A percentile compares a stretch with the other conserved stretches of the same genome.
Evolutionary conservation across 192 early-diverging fungal species (phyloP).

Genomic region (Linnemannia exigua): DNA sequence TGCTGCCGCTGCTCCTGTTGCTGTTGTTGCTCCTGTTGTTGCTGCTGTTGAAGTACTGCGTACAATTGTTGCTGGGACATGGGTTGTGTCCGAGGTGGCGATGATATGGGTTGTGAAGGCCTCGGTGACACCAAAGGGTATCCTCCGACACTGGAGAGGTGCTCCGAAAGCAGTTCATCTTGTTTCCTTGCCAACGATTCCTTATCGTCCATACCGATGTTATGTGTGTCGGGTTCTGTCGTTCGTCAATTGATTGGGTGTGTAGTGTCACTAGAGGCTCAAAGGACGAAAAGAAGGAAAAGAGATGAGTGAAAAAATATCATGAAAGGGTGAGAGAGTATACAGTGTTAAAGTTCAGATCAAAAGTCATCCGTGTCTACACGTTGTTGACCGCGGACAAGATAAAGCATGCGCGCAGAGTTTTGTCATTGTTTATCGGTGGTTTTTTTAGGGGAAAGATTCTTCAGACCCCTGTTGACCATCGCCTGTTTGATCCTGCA

Average conservation of each 20-base stretch:
- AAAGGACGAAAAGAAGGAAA: background rate
- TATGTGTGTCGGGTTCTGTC: background rate
- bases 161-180: constrained; percentile 28
- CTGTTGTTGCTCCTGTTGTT: background rate
- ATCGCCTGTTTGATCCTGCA: background rate
- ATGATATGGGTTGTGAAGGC: background rate
- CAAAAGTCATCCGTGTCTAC: background rate
- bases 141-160: constrained; percentile 20
- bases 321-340: background rate
- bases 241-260: background rate
- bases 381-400: background rate
- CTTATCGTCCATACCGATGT: constrained; percentile 21
- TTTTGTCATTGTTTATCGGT: constrained; percentile 16
- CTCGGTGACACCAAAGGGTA: background rate
- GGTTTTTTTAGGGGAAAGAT: background rate
- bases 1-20: background rate
- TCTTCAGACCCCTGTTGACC: background rate
- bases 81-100: background rate
- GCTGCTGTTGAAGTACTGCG: background rate
- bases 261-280: background rate
- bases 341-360: too few species aligned
- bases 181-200: constrained; percentile 10
- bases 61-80: background rate
- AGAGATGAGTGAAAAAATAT: background rate
- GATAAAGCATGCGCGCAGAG: constrained; percentile 15